Evolutionary conservation across 2,329 filamentous ascomycete species (phyloP).

Genomic region (Cercospora berteroae): DNA sequence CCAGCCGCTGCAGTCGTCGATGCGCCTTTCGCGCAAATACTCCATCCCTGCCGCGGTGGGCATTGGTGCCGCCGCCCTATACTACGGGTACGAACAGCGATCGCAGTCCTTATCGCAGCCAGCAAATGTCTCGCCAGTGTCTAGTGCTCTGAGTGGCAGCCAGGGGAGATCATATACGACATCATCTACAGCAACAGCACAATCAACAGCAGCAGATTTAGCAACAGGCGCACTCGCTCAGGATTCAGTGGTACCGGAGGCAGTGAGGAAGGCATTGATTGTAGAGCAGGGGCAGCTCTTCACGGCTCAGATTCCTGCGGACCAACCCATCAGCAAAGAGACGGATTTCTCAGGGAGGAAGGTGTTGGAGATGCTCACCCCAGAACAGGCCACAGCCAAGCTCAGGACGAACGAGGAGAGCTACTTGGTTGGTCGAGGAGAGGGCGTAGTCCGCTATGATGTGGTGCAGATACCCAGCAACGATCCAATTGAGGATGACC

Average conservation of each 20-base stretch:
- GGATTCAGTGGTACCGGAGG: conserved; percentile 52
- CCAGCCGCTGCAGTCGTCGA: conserved; percentile 61
- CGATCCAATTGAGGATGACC: conserved; percentile 96
- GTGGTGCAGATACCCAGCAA: conserved; percentile 93
- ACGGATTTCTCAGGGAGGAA: conserved; percentile 80
- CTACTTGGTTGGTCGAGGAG: conserved; percentile 81
- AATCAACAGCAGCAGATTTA: conserved; percentile 12
- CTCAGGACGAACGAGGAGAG: conserved; percentile 87
- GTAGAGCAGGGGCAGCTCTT: conserved; percentile 89
- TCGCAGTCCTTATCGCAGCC: conserved; percentile 15
- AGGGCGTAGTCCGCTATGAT: conserved; percentile 92
- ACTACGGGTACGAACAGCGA: conserved; percentile 62
- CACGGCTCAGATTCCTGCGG: conserved; percentile 79
- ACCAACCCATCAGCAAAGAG: conserved; percentile 83
- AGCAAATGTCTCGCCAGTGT: conserved; percentile 22
- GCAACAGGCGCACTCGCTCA: conserved; percentile 25
- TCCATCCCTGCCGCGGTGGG: conserved; percentile 66
- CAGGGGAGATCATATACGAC: conserved; percentile 39
- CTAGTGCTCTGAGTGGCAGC: conserved; percentile 20
- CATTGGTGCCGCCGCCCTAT: conserved; percentile 68
- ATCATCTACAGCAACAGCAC: conserved; percentile 22
- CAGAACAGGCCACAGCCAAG: conserved; percentile 89
- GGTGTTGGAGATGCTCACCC: conserved; percentile 92
- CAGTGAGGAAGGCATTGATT: conserved; percentile 66
- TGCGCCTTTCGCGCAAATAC: conserved; percentile 67